Conservation (phyloP, 176 grass and related monocot genomes). For the Oryza brachyantha region DNA sequence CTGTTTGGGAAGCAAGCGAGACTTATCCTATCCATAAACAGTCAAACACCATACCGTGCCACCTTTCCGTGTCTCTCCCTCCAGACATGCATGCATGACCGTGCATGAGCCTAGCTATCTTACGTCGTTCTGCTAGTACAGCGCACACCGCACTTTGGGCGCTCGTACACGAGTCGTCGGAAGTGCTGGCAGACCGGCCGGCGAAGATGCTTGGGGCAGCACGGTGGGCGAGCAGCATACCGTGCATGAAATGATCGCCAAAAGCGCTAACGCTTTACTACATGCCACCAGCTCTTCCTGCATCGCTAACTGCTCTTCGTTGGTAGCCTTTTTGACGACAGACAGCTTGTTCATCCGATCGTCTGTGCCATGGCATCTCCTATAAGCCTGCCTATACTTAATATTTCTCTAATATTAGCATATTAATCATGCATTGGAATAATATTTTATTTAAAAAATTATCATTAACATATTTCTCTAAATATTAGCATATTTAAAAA, state of each 20-base stretch:
- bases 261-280: constrained; percentile 21
- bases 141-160: constrained; percentile 35
- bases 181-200: not conserved
- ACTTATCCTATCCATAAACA: constrained; percentile 13
- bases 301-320: not conserved
- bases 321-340: not conserved
- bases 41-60: not conserved
- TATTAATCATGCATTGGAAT: too few relatives aligned
- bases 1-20: not conserved
- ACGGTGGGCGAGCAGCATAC: not conserved
- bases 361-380: not conserved
- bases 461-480: too few relatives aligned
- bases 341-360: not conserved
- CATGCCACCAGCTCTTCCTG: not conserved
- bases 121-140: not conserved
- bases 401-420: too few relatives aligned
- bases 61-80: not conserved
- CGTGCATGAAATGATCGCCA: constrained; percentile 9
- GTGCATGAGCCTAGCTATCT: not conserved
- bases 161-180: constrained; percentile 3
- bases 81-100: constrained; percentile 1
- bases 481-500: too few relatives aligned
- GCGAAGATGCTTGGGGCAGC: not conserved
- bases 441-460: too few relatives aligned
- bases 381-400: too few relatives aligned